Percentiles rank a stretch among this genome's conserved stretches.
Evolutionary conservation across 2,329 filamentous ascomycete genomes (phyloP).

Genomic region (Sclerotiophoma versabilis): DNA sequence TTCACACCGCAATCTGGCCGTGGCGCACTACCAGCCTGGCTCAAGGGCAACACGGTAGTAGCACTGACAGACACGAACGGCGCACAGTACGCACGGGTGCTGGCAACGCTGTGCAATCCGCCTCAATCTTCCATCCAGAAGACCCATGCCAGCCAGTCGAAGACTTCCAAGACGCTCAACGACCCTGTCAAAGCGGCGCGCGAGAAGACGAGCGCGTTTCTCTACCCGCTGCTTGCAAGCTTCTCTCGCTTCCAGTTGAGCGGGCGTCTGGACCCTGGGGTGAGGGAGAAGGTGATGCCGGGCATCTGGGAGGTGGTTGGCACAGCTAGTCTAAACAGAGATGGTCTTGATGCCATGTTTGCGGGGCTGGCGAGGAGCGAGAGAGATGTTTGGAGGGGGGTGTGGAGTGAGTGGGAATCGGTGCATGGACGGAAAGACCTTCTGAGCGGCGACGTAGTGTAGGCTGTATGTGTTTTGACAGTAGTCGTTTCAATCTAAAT

Average conservation of each 20-base stretch:
- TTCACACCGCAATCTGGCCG: constrained; percentile 56
- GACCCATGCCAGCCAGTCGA: constrained; percentile 42
- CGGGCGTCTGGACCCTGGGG: constrained; percentile 56
- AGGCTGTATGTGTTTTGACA: too few species aligned
- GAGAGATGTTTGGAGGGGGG: constrained; percentile 46
- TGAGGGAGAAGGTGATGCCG: constrained; percentile 66
- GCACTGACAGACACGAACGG: constrained; percentile 54
- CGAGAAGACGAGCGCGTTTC: constrained; percentile 63
- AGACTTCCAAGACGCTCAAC: constrained; percentile 54
- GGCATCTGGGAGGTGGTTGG: constrained; percentile 53
- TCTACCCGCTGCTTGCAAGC: constrained; percentile 64
- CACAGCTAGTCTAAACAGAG: constrained; percentile 40
- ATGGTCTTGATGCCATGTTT: constrained; percentile 48
- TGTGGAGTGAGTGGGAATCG: constrained; percentile 48
- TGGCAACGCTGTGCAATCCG: constrained; percentile 68
- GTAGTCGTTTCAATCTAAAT: too few species aligned
- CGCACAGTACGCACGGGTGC: constrained; percentile 60
- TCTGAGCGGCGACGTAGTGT: constrained; percentile 6
- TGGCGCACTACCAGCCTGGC: constrained; percentile 42
- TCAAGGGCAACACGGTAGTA: constrained; percentile 23
- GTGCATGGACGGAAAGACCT: constrained; percentile 33
- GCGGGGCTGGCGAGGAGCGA: constrained; percentile 43
- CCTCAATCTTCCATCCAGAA: constrained; percentile 63
- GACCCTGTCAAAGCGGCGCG: constrained; percentile 67
- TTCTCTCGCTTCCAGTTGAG: constrained; percentile 63